phyloP scores from a whole-genome alignment of 441 rosid genomes.

The Aquilaria agallochum region DNA sequence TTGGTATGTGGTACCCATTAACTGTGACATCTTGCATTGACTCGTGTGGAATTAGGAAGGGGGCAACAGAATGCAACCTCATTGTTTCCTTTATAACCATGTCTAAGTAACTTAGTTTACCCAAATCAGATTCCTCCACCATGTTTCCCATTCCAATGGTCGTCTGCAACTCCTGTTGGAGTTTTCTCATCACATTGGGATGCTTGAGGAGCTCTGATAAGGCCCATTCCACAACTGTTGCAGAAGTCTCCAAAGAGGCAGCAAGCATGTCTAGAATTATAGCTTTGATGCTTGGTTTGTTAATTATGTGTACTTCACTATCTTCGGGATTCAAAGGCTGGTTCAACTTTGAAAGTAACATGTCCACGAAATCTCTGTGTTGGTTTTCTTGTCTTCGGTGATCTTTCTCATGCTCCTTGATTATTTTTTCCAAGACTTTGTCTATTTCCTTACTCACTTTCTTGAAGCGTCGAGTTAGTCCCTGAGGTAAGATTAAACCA shows the following conservation, averaged over 20 bases:
- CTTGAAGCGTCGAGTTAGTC: slow-evolving; percentile 17
- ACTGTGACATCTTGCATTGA: slow-evolving; percentile 19
- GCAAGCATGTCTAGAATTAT: slow-evolving; percentile 25
- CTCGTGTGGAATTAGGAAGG: slow-evolving; percentile 22
- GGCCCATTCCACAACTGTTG: slow-evolving; percentile 21
- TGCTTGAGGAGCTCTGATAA: slow-evolving; percentile 19
- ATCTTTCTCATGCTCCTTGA: slow-evolving; percentile 21
- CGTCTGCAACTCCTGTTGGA: slow-evolving; percentile 12
- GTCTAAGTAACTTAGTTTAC: slow-evolving; percentile 16
- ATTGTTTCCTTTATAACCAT: slow-evolving; percentile 28
- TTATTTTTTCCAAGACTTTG: slow-evolving; percentile 23
- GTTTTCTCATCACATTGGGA: slow-evolving; percentile 5
- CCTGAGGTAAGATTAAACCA: not conserved
- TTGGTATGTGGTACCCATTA: slow-evolving; percentile 19
- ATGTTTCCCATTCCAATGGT: slow-evolving; percentile 15
- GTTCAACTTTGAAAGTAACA: slow-evolving; percentile 19
- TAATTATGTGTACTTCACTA: slow-evolving; percentile 10
- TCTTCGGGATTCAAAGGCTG: not conserved
- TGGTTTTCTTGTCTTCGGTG: slow-evolving; percentile 1
- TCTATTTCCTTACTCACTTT: slow-evolving; percentile 14
- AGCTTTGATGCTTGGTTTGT: slow-evolving; percentile 25
- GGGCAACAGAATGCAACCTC: slow-evolving; percentile 24
- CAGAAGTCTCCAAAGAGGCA: slow-evolving; percentile 23
- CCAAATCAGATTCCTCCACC: slow-evolving; percentile 28
- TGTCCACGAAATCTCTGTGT: slow-evolving; percentile 25